Percentiles rank a stretch among this genome's conserved stretches.
Evolutionary conservation across 164 flowering plant genomes (phyloP).

Genomic region (Malania oleifera): DNA sequence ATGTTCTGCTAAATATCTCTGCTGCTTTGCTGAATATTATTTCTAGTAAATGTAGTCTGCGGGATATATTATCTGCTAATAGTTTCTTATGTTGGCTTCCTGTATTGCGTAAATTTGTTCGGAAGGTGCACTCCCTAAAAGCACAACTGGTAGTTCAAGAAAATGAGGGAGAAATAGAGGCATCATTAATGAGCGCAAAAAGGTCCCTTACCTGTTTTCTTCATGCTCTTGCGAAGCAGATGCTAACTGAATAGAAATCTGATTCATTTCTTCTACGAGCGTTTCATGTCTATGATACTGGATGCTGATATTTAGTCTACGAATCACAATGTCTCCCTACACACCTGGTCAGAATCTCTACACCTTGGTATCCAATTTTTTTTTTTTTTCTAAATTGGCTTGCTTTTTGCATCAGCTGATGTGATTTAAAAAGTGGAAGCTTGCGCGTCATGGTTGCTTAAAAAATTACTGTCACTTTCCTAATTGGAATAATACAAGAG

Average conservation of each 20-base stretch:
- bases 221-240: constrained; percentile 41
- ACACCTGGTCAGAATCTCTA: not conserved
- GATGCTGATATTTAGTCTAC: no score
- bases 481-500: not conserved
- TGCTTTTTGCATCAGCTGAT: constrained; percentile 19
- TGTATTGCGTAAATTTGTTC: constrained; percentile 61
- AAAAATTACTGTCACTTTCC: constrained; percentile 13
- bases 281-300: no score
- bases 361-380: not conserved
- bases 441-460: constrained; percentile 14
- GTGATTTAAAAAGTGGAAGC: constrained; percentile 3
- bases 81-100: not conserved
- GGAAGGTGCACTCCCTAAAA: constrained; percentile 47
- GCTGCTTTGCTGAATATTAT: no score
- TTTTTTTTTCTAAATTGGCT: not conserved
- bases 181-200: constrained; percentile 29
- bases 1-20: no score
- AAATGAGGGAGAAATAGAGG: constrained; percentile 24
- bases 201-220: constrained; percentile 60
- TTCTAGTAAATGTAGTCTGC: no score
- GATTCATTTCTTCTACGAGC: constrained; percentile 11
- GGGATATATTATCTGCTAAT: no score
- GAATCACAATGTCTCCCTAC: no score
- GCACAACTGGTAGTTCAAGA: constrained; percentile 29
- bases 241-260: constrained; percentile 20